Conservation (phyloP, 139 green algal species). For the Coelastrella sp. region DNA sequence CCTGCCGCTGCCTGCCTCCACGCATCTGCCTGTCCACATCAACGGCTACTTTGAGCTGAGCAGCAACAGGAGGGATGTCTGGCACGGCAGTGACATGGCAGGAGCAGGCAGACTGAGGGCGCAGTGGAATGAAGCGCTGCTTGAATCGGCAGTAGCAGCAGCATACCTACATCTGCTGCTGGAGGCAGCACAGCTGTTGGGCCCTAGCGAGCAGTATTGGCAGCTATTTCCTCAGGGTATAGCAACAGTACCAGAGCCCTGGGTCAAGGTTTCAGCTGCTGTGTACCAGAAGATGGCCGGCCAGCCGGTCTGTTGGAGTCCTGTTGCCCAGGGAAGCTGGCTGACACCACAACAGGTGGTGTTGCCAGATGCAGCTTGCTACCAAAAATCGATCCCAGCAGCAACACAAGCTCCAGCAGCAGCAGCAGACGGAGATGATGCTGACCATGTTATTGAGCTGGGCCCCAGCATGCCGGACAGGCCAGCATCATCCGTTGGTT, state of each 20-base stretch:
- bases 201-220: constrained; percentile 37
- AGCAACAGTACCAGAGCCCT: constrained; percentile 12
- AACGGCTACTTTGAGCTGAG: constrained; percentile 90
- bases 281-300: neutral
- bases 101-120: constrained; percentile 63
- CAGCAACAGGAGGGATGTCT: constrained; percentile 79
- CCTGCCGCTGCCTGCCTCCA: constrained; percentile 79
- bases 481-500: neutral
- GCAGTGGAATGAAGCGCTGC: constrained; percentile 63
- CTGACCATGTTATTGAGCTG: neutral
- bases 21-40: constrained; percentile 77
- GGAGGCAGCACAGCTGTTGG: constrained; percentile 57
- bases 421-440: neutral
- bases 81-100: constrained; percentile 74
- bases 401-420: neutral
- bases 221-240: neutral
- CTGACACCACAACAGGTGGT: constrained; percentile 45
- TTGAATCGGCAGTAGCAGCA: constrained; percentile 65
- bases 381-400: neutral
- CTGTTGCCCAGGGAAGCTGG: constrained; percentile 28
- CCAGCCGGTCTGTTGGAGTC: constrained; percentile 23
- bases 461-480: neutral
- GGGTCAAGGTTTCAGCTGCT: neutral
- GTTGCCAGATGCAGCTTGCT: constrained; percentile 47
- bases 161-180: constrained; percentile 66